Conservation (phyloP, 2,329 filamentous ascomycete species). For the Penicillium sp. region DNA sequence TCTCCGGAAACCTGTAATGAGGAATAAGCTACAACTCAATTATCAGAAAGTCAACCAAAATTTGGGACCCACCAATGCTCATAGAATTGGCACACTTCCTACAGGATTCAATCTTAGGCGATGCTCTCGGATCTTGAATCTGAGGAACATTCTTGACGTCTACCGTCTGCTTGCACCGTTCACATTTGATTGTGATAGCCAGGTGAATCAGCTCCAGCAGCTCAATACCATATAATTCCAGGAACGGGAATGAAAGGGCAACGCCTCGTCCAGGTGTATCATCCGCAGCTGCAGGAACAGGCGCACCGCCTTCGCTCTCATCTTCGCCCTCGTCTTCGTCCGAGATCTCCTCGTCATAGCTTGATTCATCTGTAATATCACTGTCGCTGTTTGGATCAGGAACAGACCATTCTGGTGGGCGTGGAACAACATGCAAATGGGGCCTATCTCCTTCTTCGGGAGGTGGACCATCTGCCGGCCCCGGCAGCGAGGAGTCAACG, state of each 20-base stretch:
- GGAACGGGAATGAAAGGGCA: slow-evolving; percentile 69
- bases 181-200: slow-evolving; percentile 68
- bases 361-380: slow-evolving; percentile 42
- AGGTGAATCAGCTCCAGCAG: slow-evolving; percentile 64
- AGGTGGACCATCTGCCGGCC: slow-evolving; percentile 2
- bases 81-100: slow-evolving; percentile 52
- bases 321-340: slow-evolving; percentile 44
- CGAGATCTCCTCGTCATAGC: slow-evolving; percentile 43
- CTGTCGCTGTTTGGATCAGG: slow-evolving; percentile 31
- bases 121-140: slow-evolving; percentile 41
- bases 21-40: not conserved
- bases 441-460: slow-evolving; percentile 46
- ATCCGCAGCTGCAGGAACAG: slow-evolving; percentile 31
- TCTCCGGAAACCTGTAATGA: slow-evolving; percentile 51
- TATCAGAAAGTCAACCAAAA: too few relatives aligned
- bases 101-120: slow-evolving; percentile 47
- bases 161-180: slow-evolving; percentile 67
- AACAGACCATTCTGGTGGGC: slow-evolving; percentile 69
- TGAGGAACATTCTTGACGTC: slow-evolving; percentile 64
- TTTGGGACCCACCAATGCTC: slow-evolving; percentile 38
- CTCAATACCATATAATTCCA: slow-evolving; percentile 73
- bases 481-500: slow-evolving; percentile 9
- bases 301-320: slow-evolving; percentile 37
- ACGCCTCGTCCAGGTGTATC: slow-evolving; percentile 59
- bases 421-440: slow-evolving; percentile 66